Base-by-base conservation (phyloP, 768 basidiomycete genomes). In the Amyloporia xantha region DNA sequence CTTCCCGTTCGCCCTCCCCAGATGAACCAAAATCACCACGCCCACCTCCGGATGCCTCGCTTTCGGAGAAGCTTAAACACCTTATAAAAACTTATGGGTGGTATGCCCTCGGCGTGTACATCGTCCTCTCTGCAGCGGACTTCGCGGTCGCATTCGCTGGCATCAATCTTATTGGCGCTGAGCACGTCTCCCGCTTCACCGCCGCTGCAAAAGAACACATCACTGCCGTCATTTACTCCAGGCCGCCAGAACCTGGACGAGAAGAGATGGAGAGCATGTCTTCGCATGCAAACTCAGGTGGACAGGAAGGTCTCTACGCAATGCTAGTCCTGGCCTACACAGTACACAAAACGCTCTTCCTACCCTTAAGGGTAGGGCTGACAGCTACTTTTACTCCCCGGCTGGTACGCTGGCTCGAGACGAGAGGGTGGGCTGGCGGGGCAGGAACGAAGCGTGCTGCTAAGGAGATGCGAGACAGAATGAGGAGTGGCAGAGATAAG, bases 91-190 rank as follows among this genome's bases (percentile, higher is more conserved):
- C 86, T 3, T 96, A 98, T 63, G 95, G 95, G 25, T 92, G 90
- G 89, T 95, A 94, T 62, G 92, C 96, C 17, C 75, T 98, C 24
- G 93, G 88, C 26, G 83, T 98, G 21, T 99, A 99, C 71, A 38
- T 84, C 53, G 62, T 84, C 43, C 63, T 98, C 47, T 77, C 79
- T 36, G 70, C 73, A 5, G 61, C 93, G 62, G 96, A 99, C 65
- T 92, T 98, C 63, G 70, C 78, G 28, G 73, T 96, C 59, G 82
- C 88, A 0, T 96, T 96, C 62, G 76, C 82, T 41, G 82, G 82
- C 44, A 81, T 99, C 61, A 86, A 90, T 57, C 71, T 91, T 37
- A 71, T 96, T 27, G 96, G 96, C 39, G 91, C 92, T 1, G 93
- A 97, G 41, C 82, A 90, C 54, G 93, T 98, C 37, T 78, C 85